Percentiles rank a stretch among this genome's conserved stretches.
Evolutionary conservation across 495 filamentous ascomycete genomes (phyloP).

Genomic region (Cercophora samala): DNA sequence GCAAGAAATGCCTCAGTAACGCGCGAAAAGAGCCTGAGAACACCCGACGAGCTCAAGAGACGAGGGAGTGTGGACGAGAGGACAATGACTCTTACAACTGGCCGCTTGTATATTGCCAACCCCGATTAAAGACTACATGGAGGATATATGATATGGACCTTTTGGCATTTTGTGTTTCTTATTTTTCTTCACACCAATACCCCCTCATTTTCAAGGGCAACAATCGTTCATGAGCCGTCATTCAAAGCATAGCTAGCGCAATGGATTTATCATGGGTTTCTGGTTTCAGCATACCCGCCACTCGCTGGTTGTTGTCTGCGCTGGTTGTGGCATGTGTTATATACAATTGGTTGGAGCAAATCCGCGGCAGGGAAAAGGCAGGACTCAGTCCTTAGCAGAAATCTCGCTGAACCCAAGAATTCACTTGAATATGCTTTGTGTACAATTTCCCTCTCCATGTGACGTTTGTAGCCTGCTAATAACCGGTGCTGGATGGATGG

Average conservation of each 20-base stretch:
- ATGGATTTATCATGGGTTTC: not conserved
- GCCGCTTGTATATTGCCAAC: slow-evolving; percentile 89
- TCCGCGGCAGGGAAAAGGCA: not conserved
- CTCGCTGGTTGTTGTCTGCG: not conserved
- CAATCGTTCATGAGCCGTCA: not conserved
- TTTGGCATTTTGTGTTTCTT: slow-evolving; percentile 5
- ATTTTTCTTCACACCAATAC: not conserved
- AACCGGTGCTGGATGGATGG: not conserved
- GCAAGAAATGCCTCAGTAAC: slow-evolving; percentile 50
- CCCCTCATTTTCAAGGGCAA: not conserved
- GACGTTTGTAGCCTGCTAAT: not conserved
- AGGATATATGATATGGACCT: not conserved
- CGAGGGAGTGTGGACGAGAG: slow-evolving; percentile 57
- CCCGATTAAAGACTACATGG: slow-evolving; percentile 58
- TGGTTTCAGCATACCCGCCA: not conserved
- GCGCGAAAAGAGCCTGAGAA: slow-evolving; percentile 63
- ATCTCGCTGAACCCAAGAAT: not conserved
- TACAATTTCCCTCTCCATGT: not conserved
- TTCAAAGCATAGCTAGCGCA: slow-evolving; percentile 6
- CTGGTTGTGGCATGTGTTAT: not conserved
- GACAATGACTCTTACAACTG: slow-evolving; percentile 75
- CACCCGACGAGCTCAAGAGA: slow-evolving; percentile 70
- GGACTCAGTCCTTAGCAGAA: not conserved
- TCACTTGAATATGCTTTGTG: not conserved
- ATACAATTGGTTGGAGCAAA: not conserved